phyloP scores from a whole-genome alignment of 169 alveolate species.

The Plasmodium reichenowi region DNA sequence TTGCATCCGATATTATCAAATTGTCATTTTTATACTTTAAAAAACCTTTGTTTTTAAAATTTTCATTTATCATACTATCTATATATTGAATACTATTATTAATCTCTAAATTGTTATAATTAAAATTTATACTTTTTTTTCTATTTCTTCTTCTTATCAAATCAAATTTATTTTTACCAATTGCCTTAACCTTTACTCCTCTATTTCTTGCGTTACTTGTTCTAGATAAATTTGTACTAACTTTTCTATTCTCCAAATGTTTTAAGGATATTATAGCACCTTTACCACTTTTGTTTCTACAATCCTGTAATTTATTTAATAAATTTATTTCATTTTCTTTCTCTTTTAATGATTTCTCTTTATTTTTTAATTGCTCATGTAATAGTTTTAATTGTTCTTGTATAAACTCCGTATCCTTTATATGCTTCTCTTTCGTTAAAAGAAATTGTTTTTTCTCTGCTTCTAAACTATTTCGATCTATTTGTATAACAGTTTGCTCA shows the following conservation, averaged over 20 bases:
- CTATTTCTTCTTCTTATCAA: conserved; percentile 56
- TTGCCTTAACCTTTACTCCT: conserved; percentile 38
- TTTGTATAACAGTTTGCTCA: conserved; percentile 68
- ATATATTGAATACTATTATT: conserved; percentile 75
- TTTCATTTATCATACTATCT: conserved; percentile 74
- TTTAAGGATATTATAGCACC: conserved; percentile 72
- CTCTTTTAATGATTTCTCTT: conserved; percentile 67
- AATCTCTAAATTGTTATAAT: conserved; percentile 67
- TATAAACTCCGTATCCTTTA: conserved; percentile 67
- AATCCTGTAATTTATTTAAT: conserved; percentile 62
- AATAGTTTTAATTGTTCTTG: conserved; percentile 71
- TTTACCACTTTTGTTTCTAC: conserved; percentile 58
- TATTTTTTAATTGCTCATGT: conserved; percentile 71
- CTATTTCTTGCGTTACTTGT: conserved; percentile 35
- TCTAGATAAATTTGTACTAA: conserved; percentile 37
- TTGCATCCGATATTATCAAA: conserved; percentile 39
- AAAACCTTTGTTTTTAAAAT: conserved; percentile 62
- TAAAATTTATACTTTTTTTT: conserved; percentile 69
- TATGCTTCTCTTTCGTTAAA: conserved; percentile 69
- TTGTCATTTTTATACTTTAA: conserved; percentile 51
- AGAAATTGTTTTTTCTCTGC: conserved; percentile 72
- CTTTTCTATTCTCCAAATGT: conserved; percentile 53
- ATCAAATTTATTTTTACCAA: conserved; percentile 64
- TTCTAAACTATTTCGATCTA: conserved; percentile 66
- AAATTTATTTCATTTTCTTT: conserved; percentile 64